Evolutionary conservation across 2,329 filamentous ascomycete species (phyloP).

Genomic region (Drechslerella stenobrocha): DNA sequence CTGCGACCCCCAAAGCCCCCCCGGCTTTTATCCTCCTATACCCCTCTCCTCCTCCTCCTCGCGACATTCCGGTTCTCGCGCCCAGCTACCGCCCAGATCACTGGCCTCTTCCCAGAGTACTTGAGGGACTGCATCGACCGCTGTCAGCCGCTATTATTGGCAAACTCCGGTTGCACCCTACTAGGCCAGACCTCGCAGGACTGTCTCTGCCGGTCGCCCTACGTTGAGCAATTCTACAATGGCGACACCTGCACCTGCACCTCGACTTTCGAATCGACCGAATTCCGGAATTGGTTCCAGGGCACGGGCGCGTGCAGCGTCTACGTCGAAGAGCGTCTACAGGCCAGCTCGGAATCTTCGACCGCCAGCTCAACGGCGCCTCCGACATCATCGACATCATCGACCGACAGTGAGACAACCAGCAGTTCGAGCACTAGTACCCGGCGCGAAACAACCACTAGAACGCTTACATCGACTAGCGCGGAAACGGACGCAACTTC

Average conservation of each 20-base stretch:
- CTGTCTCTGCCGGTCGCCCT: constrained; percentile 38
- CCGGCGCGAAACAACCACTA: constrained; percentile 3
- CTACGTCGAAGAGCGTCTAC: constrained; percentile 40
- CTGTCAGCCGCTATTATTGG: constrained; percentile 37
- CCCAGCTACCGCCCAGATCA: constrained; percentile 21
- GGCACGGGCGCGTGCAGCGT: constrained; percentile 23
- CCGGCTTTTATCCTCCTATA: constrained; percentile 17
- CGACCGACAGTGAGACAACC: constrained; percentile 1
- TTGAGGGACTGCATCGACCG: constrained; percentile 25
- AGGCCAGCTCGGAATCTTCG: constrained; percentile 15
- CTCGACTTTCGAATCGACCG: constrained; percentile 30
- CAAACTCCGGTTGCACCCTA: constrained; percentile 36
- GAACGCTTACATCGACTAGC: constrained; percentile 14
- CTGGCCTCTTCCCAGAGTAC: constrained; percentile 31
- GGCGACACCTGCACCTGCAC: constrained; percentile 43
- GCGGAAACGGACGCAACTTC: constrained; percentile 8
- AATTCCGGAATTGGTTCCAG: constrained; percentile 47
- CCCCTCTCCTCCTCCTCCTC: constrained; percentile 12
- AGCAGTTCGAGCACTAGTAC: constrained; percentile 3
- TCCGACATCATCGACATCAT: background rate
- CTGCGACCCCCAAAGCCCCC: constrained; percentile 36
- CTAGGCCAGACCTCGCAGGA: constrained; percentile 15
- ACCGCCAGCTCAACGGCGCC: constrained; percentile 3
- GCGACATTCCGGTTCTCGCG: background rate
- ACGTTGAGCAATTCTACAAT: constrained; percentile 40